phyloP scores from a whole-genome alignment of 2,329 filamentous ascomycete genomes.

The Pyricularia grisea region DNA sequence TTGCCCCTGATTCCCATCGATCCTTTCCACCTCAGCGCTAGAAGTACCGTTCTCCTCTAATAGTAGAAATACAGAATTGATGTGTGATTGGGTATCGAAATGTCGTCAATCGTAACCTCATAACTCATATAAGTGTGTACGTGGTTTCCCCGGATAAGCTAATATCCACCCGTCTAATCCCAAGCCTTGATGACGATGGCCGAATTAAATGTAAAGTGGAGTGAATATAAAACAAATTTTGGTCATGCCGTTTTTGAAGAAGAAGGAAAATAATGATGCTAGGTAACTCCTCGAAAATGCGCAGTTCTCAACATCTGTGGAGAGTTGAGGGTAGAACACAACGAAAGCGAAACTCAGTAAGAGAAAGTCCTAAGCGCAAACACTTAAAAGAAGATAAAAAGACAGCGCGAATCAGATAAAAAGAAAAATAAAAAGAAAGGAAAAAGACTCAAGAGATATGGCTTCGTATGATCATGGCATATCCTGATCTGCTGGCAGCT shows the following conservation, averaged over 20 bases:
- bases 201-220: not conserved
- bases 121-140: not conserved
- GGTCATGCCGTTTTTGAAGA: not conserved
- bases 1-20: not conserved
- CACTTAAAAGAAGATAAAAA: not conserved
- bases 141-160: not conserved
- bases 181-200: not conserved
- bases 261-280: not conserved
- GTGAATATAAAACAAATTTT: not conserved
- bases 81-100: not conserved
- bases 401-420: not conserved
- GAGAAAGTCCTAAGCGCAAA: not conserved
- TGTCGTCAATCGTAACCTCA: not conserved
- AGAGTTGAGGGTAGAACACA: not conserved
- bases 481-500: not conserved
- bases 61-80: not conserved
- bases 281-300: not conserved
- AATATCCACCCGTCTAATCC: not conserved
- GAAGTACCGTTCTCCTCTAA: not conserved
- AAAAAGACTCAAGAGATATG: not conserved
- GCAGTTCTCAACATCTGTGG: not conserved
- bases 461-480: not conserved
- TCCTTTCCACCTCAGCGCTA: not conserved
- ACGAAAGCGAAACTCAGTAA: not conserved
- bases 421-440: not conserved